These are phyloP conservation scores for Cladophialophora chaetospira DNA, from an alignment of 2,329 filamentous ascomycete species.

Conservation along the genomic window DNA sequence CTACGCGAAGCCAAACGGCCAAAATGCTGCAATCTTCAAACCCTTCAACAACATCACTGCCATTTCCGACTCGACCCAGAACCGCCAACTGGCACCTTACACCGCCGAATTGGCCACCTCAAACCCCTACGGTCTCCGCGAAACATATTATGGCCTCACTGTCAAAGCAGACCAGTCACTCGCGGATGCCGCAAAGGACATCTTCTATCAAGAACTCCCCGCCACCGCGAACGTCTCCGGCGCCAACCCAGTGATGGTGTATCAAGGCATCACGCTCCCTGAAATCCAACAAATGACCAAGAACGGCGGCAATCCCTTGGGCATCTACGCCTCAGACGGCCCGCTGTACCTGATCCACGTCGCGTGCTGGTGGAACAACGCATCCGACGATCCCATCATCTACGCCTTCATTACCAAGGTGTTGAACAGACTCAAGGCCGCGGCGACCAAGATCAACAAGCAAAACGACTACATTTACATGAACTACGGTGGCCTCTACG, in stretches of 20 bases:
- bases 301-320: constrained; percentile 41
- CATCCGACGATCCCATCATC: constrained; percentile 38
- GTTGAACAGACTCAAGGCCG: constrained; percentile 34
- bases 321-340: constrained; percentile 34
- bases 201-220: constrained; percentile 32
- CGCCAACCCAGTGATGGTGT: constrained; percentile 35
- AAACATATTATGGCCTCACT: constrained; percentile 40
- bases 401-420: constrained; percentile 35
- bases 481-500: constrained; percentile 50
- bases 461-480: constrained; percentile 46
- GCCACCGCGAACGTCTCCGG: constrained; percentile 30
- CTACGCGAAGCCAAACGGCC: constrained; percentile 41
- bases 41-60: constrained; percentile 40
- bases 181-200: constrained; percentile 32
- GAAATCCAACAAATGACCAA: constrained; percentile 37
- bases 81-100: constrained; percentile 38
- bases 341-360: constrained; percentile 37
- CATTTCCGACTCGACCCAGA: constrained; percentile 36
- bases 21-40: constrained; percentile 41
- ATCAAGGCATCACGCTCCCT: constrained; percentile 40
- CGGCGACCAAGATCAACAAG: constrained; percentile 37
- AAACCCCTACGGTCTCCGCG: constrained; percentile 39
- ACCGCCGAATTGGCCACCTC: constrained; percentile 39
- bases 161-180: constrained; percentile 38
- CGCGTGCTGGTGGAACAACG: constrained; percentile 37